A percentile compares a stretch with the other conserved stretches of the same genome.
phyloP scores from a whole-genome alignment of 2,329 filamentous ascomycete species.

The Fusarium sp. region DNA sequence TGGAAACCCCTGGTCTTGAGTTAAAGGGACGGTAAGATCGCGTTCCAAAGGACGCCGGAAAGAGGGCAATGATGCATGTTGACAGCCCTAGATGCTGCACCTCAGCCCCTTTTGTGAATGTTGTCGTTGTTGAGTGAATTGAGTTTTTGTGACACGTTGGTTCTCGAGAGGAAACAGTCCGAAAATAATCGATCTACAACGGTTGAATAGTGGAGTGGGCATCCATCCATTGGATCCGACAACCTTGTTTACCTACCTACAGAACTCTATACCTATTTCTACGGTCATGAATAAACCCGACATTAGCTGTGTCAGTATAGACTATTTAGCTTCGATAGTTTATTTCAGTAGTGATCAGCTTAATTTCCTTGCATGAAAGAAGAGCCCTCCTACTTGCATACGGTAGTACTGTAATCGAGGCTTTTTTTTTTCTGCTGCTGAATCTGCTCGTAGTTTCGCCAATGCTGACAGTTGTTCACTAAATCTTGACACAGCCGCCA shows the following conservation, averaged over 20 bases:
- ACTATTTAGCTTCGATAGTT: neutral
- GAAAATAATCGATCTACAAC: slow-evolving; percentile 15
- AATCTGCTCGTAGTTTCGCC: slow-evolving; percentile 19
- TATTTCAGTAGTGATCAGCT: neutral
- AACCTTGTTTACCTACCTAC: neutral
- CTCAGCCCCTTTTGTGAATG: slow-evolving; percentile 8
- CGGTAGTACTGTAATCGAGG: neutral
- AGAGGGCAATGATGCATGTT: neutral
- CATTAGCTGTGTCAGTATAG: neutral
- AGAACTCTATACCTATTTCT: neutral
- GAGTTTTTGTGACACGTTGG: slow-evolving; percentile 24
- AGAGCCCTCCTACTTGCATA: neutral
- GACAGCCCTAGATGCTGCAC: neutral
- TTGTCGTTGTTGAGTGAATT: slow-evolving; percentile 9
- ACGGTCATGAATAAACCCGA: neutral
- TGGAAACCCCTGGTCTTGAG: slow-evolving; percentile 13
- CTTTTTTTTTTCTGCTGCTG: neutral
- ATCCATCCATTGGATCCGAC: neutral
- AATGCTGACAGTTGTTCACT: slow-evolving; percentile 43
- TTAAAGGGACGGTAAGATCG: neutral
- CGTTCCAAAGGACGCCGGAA: slow-evolving; percentile 15
- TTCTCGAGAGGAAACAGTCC: neutral
- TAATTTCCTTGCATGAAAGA: neutral
- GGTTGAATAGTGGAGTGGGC: slow-evolving; percentile 14
- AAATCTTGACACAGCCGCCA: slow-evolving; percentile 34